These are phyloP conservation scores for Daldinia vernicosa DNA, from an alignment of 495 filamentous ascomycete species.

Conservation along the genomic window DNA sequence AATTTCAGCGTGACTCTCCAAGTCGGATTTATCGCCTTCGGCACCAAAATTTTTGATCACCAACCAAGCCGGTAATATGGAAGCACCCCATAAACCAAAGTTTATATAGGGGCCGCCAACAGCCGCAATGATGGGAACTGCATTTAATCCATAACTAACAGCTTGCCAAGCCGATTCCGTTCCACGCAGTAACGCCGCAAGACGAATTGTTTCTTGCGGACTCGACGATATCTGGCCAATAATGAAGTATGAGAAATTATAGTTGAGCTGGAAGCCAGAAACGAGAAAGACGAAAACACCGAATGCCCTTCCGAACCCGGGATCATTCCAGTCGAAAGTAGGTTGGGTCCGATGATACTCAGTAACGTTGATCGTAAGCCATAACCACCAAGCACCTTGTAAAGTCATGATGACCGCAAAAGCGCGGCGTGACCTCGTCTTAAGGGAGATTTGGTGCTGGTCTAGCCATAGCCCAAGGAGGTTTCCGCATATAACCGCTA, in stretches of 20 bases:
- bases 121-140: conserved; percentile 64
- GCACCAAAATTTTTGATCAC: conserved; percentile 63
- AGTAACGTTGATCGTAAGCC: conserved; percentile 65
- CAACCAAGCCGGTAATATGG: conserved; percentile 67
- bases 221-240: conserved; percentile 65
- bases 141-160: conserved; percentile 67
- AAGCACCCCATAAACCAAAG: conserved; percentile 67
- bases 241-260: conserved; percentile 71
- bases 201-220: conserved; percentile 67
- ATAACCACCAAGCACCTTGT: conserved; percentile 70
- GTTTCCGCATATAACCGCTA: conserved; percentile 66
- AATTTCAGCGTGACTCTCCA: conserved; percentile 15
- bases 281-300: conserved; percentile 67
- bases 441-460: conserved; percentile 56
- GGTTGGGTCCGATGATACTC: conserved; percentile 60
- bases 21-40: conserved; percentile 1
- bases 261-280: conserved; percentile 69
- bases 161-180: conserved; percentile 71
- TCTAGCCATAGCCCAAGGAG: conserved; percentile 67
- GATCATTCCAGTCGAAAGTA: conserved; percentile 65
- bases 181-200: conserved; percentile 66
- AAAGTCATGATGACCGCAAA: conserved; percentile 57
- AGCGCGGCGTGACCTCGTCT: conserved; percentile 53
- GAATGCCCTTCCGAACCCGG: conserved; percentile 66
- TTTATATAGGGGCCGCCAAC: conserved; percentile 70